These are phyloP conservation scores for Capsicum pubescens DNA, from an alignment of 257 asterid genomes.

Conservation along the genomic window DNA sequence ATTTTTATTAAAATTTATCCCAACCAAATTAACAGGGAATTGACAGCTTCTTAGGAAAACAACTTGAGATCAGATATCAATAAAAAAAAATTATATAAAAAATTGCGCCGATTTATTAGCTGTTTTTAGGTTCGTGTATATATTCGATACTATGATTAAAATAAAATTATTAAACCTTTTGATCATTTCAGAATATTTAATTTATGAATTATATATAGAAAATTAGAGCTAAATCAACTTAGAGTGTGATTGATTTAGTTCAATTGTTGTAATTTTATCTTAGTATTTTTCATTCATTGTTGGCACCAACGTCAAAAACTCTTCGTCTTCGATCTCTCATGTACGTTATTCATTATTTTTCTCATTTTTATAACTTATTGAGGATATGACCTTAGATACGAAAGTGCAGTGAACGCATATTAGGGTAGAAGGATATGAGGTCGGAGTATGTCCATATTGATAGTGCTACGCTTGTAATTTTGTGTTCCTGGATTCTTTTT, in stretches of 20 bases:
- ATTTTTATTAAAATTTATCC: not conserved
- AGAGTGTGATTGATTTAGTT: not conserved
- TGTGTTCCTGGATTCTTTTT: too few species aligned
- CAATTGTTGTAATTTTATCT: not conserved
- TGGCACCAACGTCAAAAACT: not conserved
- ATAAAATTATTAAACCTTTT: not conserved
- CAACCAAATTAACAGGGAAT: constrained; percentile 6
- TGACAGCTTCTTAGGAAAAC: constrained; percentile 31
- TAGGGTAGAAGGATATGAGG: too few species aligned
- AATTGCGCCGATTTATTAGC: constrained; percentile 14
- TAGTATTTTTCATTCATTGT: not conserved
- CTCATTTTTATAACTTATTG: too few species aligned
- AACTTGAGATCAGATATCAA: not conserved
- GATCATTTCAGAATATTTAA: not conserved
- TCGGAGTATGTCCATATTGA: too few species aligned
- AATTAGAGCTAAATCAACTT: not conserved
- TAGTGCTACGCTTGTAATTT: too few species aligned
- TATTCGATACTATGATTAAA: not conserved
- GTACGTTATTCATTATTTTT: too few species aligned
- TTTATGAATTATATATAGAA: not conserved
- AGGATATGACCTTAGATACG: too few species aligned
- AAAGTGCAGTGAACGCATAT: too few species aligned
- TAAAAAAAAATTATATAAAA: not conserved
- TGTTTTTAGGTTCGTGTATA: constrained; percentile 14
- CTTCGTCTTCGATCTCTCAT: too few species aligned